Evolutionary conservation across 1,139 yeast species (phyloP).

Genomic region (Suhomyces chickasaworum): DNA sequence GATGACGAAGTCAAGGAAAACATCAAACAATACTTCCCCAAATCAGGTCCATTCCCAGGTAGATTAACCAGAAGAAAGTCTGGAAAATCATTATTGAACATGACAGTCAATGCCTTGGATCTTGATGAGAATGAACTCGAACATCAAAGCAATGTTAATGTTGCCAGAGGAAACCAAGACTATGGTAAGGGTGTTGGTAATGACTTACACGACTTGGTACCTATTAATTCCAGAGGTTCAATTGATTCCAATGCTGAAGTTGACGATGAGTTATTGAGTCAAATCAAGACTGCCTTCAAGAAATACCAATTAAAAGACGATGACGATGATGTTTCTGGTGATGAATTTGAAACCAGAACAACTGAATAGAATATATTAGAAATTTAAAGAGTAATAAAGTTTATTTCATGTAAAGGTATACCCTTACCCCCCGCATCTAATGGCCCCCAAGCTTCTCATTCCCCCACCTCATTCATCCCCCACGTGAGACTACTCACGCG

Average conservation of each 20-base stretch:
- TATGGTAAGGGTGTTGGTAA: slow-evolving; percentile 25
- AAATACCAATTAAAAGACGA: slow-evolving; percentile 43
- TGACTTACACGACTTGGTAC: slow-evolving; percentile 31
- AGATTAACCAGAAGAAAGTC: slow-evolving; percentile 65
- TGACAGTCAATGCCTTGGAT: slow-evolving; percentile 68
- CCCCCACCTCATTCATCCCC: too few species aligned
- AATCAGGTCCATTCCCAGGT: slow-evolving; percentile 57
- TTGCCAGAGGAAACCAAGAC: slow-evolving; percentile 19
- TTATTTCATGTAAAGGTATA: too few species aligned
- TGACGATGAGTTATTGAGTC: slow-evolving; percentile 48
- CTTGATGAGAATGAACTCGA: slow-evolving; percentile 60
- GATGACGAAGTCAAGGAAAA: slow-evolving; percentile 38
- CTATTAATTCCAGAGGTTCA: slow-evolving; percentile 39
- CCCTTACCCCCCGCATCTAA: too few species aligned
- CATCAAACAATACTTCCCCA: slow-evolving; percentile 39
- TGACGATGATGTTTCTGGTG: slow-evolving; percentile 48
- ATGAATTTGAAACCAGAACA: slow-evolving; percentile 58
- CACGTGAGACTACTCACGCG: not conserved
- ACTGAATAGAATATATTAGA: slow-evolving; percentile 1
- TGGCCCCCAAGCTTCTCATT: too few species aligned
- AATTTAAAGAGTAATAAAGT: not conserved
- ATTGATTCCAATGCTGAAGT: slow-evolving; percentile 34
- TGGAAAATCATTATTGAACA: slow-evolving; percentile 66
- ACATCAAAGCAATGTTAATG: slow-evolving; percentile 22
- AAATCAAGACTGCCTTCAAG: slow-evolving; percentile 56